phyloP scores from a whole-genome alignment of 257 asterid genomes.

The Rehmannia glutinosa region DNA sequence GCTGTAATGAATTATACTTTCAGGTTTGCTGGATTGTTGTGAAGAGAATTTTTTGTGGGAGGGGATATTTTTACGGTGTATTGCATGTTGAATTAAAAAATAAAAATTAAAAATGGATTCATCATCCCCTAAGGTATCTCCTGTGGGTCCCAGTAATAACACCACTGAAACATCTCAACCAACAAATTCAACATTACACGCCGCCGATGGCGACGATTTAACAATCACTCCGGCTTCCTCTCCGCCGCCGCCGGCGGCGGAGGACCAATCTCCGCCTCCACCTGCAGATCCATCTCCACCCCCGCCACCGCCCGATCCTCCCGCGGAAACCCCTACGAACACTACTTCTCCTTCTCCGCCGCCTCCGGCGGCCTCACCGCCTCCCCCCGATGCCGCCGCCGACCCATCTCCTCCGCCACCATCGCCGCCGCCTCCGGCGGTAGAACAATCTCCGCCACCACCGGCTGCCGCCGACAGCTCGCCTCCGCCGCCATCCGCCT shows the following conservation, averaged over 20 bases:
- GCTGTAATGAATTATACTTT: not conserved
- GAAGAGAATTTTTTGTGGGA: slow-evolving; percentile 17
- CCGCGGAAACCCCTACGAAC: not conserved
- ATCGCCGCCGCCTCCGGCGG: slow-evolving; percentile 1
- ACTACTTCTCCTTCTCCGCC: slow-evolving; percentile 6
- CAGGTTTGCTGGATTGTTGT: slow-evolving; percentile 22
- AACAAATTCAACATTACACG: not conserved
- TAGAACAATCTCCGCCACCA: slow-evolving; percentile 7
- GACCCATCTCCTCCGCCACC: slow-evolving; percentile 16
- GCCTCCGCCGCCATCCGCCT: not conserved
- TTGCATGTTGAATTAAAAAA: not conserved
- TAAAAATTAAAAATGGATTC: not conserved
- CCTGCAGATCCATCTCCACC: not conserved
- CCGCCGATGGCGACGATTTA: not conserved
- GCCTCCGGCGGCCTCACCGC: slow-evolving; percentile 7
- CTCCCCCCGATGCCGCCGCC: slow-evolving; percentile 1
- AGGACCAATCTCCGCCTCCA: not conserved
- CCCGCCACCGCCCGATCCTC: not conserved
- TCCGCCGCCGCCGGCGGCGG: too few species aligned
- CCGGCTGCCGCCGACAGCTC: not conserved
- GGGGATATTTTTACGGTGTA: slow-evolving; percentile 15
- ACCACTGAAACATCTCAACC: not conserved
- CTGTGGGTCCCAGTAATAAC: not conserved
- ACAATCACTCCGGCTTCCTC: slow-evolving; percentile 6
- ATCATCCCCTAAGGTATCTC: slow-evolving; percentile 23